phyloP scores from a whole-genome alignment of 768 basidiomycete genomes.

The Exidia glandulosa region DNA sequence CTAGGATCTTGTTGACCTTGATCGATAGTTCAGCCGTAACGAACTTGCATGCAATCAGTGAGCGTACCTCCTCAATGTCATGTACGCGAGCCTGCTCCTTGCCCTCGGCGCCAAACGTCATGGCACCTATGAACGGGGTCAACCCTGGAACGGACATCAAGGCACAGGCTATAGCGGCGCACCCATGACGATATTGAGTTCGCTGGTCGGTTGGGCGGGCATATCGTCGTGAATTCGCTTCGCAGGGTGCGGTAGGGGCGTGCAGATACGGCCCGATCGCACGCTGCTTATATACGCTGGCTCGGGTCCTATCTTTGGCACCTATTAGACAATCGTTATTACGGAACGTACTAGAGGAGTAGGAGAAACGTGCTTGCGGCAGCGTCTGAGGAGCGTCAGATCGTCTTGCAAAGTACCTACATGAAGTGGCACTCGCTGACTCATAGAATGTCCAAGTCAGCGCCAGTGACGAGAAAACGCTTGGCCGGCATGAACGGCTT shows the following conservation, averaged over 20 bases:
- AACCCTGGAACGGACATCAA: background rate
- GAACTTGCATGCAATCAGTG: background rate
- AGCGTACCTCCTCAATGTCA: constrained; percentile 14
- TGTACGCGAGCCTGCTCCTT: constrained; percentile 36
- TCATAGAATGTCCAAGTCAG: too few relatives aligned
- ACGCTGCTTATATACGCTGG: too few relatives aligned
- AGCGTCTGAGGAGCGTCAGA: too few relatives aligned
- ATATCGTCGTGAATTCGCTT: background rate
- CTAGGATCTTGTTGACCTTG: constrained; percentile 40
- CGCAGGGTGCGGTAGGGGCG: background rate
- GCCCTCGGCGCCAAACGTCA: constrained; percentile 43
- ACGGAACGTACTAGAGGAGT: too few relatives aligned
- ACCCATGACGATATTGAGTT: constrained; percentile 43
- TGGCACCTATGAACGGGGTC: constrained; percentile 27
- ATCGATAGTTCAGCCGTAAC: constrained; percentile 9
- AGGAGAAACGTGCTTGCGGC: too few relatives aligned
- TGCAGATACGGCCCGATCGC: too few relatives aligned
- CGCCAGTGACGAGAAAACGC: too few relatives aligned
- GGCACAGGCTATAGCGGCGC: background rate
- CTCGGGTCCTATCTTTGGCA: too few relatives aligned
- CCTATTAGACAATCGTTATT: too few relatives aligned
- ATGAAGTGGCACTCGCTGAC: too few relatives aligned
- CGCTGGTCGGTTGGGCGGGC: constrained; percentile 24
- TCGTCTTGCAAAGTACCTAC: too few relatives aligned
- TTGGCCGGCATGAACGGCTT: too few relatives aligned